These are phyloP conservation scores for Panicum miliaceum DNA, from an alignment of 176 grass and related monocot species.

Conservation along the genomic window DNA sequence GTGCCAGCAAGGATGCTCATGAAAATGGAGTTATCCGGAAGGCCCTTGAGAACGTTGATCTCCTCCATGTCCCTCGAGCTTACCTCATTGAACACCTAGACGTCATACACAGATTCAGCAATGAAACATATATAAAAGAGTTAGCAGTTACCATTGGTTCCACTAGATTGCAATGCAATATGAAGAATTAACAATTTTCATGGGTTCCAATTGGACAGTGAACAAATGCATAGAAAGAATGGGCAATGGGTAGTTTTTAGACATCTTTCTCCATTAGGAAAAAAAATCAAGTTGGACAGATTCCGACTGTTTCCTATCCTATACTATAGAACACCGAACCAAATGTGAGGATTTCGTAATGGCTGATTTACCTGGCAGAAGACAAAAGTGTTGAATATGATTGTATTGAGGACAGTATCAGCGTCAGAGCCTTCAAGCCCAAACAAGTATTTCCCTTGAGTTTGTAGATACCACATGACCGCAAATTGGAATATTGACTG, in stretches of 20 bases:
- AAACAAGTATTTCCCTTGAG: constrained; percentile 69
- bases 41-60: constrained; percentile 72
- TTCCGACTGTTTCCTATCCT: constrained; percentile 1
- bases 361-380: constrained; percentile 82
- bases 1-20: constrained; percentile 66
- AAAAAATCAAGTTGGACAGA: neutral
- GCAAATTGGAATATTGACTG: constrained; percentile 80
- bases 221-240: neutral
- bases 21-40: constrained; percentile 70
- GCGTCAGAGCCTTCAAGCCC: constrained; percentile 56
- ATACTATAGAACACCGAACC: neutral
- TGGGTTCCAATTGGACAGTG: neutral
- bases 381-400: constrained; percentile 94
- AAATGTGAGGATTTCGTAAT: neutral
- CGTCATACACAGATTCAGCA: constrained; percentile 25
- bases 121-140: neutral
- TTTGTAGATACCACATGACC: constrained; percentile 87
- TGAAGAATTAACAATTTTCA: neutral
- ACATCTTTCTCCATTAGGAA: neutral
- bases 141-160: neutral
- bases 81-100: constrained; percentile 91
- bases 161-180: neutral
- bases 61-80: constrained; percentile 89
- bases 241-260: neutral
- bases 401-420: constrained; percentile 74